Evolutionary conservation across 495 filamentous ascomycete species (phyloP).

Genomic region (Aspergillus indologenus): DNA sequence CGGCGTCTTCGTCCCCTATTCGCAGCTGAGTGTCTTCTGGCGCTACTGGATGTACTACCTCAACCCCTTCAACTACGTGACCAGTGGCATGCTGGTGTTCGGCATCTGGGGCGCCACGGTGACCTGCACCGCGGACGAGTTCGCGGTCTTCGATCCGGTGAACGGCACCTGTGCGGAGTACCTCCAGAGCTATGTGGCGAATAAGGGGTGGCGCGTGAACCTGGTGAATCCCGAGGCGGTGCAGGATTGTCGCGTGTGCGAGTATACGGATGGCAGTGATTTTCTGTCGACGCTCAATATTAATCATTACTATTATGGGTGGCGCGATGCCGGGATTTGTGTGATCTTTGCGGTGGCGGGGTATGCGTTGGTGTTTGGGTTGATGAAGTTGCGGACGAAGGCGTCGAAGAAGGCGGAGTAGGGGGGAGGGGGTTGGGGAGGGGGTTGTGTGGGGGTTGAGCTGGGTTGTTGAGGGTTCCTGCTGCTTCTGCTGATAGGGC

Average conservation of each 20-base stretch:
- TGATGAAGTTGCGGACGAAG: slow-evolving; percentile 41
- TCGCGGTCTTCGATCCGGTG: slow-evolving; percentile 50
- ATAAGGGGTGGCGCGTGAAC: slow-evolving; percentile 42
- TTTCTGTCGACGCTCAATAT: slow-evolving; percentile 37
- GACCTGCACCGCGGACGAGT: slow-evolving; percentile 54
- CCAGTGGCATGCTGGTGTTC: slow-evolving; percentile 54
- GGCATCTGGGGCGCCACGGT: slow-evolving; percentile 53
- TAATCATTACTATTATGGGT: slow-evolving; percentile 34
- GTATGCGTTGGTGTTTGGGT: slow-evolving; percentile 40
- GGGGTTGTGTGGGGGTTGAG: no score
- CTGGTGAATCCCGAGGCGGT: slow-evolving; percentile 52
- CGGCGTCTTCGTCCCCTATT: slow-evolving; percentile 37
- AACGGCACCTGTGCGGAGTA: slow-evolving; percentile 53
- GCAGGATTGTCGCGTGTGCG: slow-evolving; percentile 56
- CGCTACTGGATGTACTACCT: slow-evolving; percentile 72
- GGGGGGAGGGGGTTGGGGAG: no score
- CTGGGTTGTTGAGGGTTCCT: no score
- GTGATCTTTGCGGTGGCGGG: slow-evolving; percentile 39
- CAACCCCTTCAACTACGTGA: slow-evolving; percentile 65
- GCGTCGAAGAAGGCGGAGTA: slow-evolving; percentile 21
- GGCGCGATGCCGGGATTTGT: slow-evolving; percentile 39
- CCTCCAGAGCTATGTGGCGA: slow-evolving; percentile 42
- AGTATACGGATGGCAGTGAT: slow-evolving; percentile 32
- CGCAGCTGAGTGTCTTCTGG: slow-evolving; percentile 53
- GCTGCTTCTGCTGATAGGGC: no score